Evolutionary conservation across 1,139 yeast genomes (phyloP).

Genomic region (Yamadazyma triangularis): DNA sequence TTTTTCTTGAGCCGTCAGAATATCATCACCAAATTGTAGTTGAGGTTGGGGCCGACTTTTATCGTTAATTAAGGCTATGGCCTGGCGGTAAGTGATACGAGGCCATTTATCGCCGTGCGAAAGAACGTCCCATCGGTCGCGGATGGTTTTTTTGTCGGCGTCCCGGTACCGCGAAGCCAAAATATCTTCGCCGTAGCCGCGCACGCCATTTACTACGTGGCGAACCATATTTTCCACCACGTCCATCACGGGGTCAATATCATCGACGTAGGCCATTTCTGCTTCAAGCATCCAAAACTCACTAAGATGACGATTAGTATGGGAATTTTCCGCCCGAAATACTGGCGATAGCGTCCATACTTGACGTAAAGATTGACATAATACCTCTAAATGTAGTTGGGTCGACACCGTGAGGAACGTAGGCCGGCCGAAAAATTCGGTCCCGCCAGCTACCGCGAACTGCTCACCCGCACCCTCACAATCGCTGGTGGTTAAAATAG

Average conservation of each 20-base stretch:
- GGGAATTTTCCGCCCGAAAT: constrained; percentile 89
- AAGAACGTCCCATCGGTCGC: constrained; percentile 30
- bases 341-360: constrained; percentile 93
- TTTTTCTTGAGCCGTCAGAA: constrained; percentile 87
- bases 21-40: constrained; percentile 64
- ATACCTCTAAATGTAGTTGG: constrained; percentile 83
- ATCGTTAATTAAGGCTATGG: constrained; percentile 44
- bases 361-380: constrained; percentile 67
- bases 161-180: constrained; percentile 32
- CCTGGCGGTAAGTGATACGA: constrained; percentile 69
- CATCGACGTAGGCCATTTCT: constrained; percentile 66
- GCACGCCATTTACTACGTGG: constrained; percentile 39
- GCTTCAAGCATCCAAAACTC: constrained; percentile 99
- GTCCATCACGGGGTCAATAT: constrained; percentile 54
- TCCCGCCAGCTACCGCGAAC: constrained; percentile 44
- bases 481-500: constrained; percentile 81
- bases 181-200: constrained; percentile 38
- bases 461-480: constrained; percentile 98
- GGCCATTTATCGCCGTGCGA: constrained; percentile 56
- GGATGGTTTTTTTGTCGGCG: constrained; percentile 24
- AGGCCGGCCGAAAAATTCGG: constrained; percentile 57
- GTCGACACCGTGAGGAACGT: constrained; percentile 85
- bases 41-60: too few relatives aligned
- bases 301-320: constrained; percentile 84
- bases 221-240: constrained; percentile 71